These are phyloP conservation scores for Erodium chrysanthum DNA, from an alignment of 441 rosid genomes.

Conservation along the genomic window DNA sequence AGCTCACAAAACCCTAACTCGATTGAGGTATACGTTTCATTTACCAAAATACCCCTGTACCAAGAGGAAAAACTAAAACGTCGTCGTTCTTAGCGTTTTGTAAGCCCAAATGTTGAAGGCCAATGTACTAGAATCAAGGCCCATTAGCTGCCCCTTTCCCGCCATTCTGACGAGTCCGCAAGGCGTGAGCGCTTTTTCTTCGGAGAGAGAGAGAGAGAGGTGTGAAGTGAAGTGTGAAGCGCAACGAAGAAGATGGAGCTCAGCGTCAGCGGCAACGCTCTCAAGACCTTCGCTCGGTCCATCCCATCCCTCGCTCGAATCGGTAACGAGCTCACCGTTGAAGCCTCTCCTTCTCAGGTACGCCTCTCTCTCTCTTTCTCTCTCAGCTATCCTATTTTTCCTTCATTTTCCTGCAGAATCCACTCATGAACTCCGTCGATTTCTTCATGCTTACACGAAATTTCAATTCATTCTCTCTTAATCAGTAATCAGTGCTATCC, in stretches of 20 bases:
- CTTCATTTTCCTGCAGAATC: not conserved
- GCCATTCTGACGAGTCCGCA: conserved; percentile 17
- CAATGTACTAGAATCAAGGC: not conserved
- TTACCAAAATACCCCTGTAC: not conserved
- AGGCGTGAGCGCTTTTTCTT: not conserved
- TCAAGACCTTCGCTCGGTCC: conserved; percentile 65
- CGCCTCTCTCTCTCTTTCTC: not conserved
- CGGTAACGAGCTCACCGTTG: conserved; percentile 69
- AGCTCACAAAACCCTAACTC: not conserved
- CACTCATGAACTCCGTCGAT: too few species aligned
- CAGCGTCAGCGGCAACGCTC: conserved; percentile 55
- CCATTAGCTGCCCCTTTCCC: conserved; percentile 19
- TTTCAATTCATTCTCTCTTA: too few species aligned
- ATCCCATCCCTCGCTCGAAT: conserved; percentile 66
- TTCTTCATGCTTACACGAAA: too few species aligned
- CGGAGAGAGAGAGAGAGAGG: not conserved
- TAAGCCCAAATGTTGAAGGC: too few species aligned
- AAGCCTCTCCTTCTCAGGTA: conserved; percentile 64
- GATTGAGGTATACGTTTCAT: not conserved
- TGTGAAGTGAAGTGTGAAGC: not conserved
- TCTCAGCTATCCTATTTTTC: not conserved
- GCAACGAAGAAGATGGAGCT: conserved; percentile 44
- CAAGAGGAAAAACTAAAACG: too few species aligned
- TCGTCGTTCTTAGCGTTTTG: too few species aligned
- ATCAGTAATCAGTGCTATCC: too few species aligned